Evolutionary conservation across 1,284 basidiomycete species (phyloP), one percentile per base, ranked within the genome.

Genomic region (Sanghuangporus weigelae): DNA sequence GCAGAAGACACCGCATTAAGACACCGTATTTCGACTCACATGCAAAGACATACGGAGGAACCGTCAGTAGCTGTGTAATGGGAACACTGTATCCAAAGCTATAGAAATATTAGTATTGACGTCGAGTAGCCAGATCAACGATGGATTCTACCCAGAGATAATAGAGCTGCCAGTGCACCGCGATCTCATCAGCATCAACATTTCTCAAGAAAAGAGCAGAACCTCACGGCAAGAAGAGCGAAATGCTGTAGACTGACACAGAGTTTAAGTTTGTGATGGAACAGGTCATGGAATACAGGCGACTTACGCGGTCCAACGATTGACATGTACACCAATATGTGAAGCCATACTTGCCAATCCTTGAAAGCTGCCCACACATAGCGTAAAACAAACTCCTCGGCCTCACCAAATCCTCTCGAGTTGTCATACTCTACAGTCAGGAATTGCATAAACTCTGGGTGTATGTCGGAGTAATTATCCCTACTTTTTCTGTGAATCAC

Each of bases 321-420:
- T 0, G 84, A 84, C 73, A 88, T 79, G 69, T 84, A 87, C 14
- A 86, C 77, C 57, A 85, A 68, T n/a, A 84, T 80, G 60, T 84
- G 82, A 2, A 84, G 57, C 77, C 81, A 86, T 11, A 84, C 71
- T 74, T 91, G 87, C 88, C 88, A 90, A 68, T 89, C 87, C 0
- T 68, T 69, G 26, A 89, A 68, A 0, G 85, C 84, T 23, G 80
- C 76, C 71, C 75, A 73, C 36, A 90, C 68, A 69, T 89, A 84
- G 2, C 81, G 74, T 61, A 77, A 64, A 14, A 79, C 76, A 66
- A 87, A 87, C 44, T 77, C 75, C 62, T 89, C 85, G 63, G 85
- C 86, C 69, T 89, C 87, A 0, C 84, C 86, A 31, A 31, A 31
- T 0, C 86, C 85, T 2, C 79, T 80, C 0, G 85, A 86, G 66